Percentiles rank a stretch among this genome's conserved stretches.
phyloP scores from a whole-genome alignment of 306 rosid species.

The Dalbergia cochinchinensis region DNA sequence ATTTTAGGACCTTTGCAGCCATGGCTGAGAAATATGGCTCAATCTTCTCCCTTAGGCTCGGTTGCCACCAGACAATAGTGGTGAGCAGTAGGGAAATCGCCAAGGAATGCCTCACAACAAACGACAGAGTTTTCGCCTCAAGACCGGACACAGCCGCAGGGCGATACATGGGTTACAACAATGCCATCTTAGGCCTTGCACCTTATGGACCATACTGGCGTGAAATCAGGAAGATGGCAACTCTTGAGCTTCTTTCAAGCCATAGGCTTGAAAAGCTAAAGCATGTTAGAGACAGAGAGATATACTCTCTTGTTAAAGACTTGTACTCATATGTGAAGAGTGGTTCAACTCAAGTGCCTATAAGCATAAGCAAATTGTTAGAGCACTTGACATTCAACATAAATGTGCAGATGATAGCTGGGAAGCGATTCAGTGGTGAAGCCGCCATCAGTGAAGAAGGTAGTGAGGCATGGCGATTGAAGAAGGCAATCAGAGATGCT shows the following conservation, averaged over 20 bases:
- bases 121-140: conserved; percentile 55
- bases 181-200: conserved; percentile 59
- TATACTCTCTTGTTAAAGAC: conserved; percentile 49
- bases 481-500: conserved; percentile 50
- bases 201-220: conserved; percentile 78
- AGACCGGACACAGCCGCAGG: conserved; percentile 48
- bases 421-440: conserved; percentile 56
- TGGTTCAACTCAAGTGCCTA: conserved; percentile 13
- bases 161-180: conserved; percentile 53
- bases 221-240: conserved; percentile 57
- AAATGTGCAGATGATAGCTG: conserved; percentile 54
- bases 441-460: conserved; percentile 2
- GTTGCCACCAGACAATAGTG: conserved; percentile 44
- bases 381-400: conserved; percentile 66
- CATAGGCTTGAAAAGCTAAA: conserved; percentile 51
- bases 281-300: conserved; percentile 54
- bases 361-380: conserved; percentile 53
- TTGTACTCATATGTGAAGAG: conserved; percentile 41
- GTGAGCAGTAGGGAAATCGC: conserved; percentile 53
- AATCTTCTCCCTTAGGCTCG: conserved; percentile 48
- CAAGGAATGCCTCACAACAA: conserved; percentile 49
- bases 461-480: conserved; percentile 51
- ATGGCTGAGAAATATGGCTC: conserved; percentile 55
- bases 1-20: conserved; percentile 43
- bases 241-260: conserved; percentile 48